These are phyloP conservation scores for Schrenkiella parvula DNA, from an alignment of 345 rosid genomes.

Conservation along the genomic window DNA sequence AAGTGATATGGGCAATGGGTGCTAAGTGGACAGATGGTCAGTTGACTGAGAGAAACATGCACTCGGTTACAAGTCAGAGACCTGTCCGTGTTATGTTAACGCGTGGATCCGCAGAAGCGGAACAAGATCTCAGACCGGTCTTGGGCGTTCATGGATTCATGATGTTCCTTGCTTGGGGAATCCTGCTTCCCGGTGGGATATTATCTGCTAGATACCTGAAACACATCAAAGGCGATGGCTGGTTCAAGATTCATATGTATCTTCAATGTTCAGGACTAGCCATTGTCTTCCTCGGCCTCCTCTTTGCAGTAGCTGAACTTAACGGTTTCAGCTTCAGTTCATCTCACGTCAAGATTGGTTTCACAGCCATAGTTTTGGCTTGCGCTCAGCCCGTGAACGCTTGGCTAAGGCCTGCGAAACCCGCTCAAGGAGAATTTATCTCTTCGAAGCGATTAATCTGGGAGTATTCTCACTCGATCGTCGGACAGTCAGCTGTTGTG, in stretches of 20 bases:
- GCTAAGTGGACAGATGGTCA: constrained; percentile 71
- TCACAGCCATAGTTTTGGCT: constrained; percentile 65
- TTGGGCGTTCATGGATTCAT: constrained; percentile 96
- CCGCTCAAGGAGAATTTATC: constrained; percentile 49
- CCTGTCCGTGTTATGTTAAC: constrained; percentile 71
- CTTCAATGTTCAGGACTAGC: constrained; percentile 88
- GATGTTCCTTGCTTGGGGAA: constrained; percentile 99
- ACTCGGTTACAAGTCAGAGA: constrained; percentile 83
- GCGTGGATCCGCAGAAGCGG: constrained; percentile 89
- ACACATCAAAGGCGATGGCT: constrained; percentile 91
- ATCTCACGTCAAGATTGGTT: constrained; percentile 78
- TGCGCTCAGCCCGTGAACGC: constrained; percentile 85
- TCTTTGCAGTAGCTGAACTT: constrained; percentile 91
- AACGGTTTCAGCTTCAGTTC: constrained; percentile 64
- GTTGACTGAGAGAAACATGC: constrained; percentile 87
- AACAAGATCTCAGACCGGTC: constrained; percentile 87
- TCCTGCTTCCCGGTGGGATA: constrained; percentile 88
- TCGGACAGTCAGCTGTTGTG: constrained; percentile 62
- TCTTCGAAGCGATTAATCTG: constrained; percentile 59
- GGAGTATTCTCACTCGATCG: constrained; percentile 77
- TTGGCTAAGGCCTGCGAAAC: constrained; percentile 67
- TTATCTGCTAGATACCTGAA: constrained; percentile 85
- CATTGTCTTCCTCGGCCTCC: constrained; percentile 75
- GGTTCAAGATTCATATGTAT: constrained; percentile 90
- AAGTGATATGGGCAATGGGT: constrained; percentile 96